Evolutionary conservation across 768 basidiomycete genomes (phyloP).

Genomic region (Boletus eberwhitei): DNA sequence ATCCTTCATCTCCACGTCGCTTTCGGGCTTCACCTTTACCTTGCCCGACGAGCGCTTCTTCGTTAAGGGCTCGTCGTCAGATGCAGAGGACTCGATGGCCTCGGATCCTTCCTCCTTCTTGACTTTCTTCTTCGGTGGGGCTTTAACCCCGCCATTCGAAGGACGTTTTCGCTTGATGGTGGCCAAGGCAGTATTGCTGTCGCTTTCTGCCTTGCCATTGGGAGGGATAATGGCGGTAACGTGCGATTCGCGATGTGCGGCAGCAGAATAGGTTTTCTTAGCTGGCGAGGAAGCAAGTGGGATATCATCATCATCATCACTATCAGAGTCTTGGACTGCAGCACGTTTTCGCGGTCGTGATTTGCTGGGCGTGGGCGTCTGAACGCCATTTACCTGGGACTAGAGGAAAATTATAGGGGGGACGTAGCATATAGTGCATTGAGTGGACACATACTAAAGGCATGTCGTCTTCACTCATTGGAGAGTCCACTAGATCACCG

Average conservation of each 20-base stretch:
- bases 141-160: constrained; percentile 46
- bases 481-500: constrained; percentile 38
- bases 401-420: constrained; percentile 30
- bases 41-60: constrained; percentile 31
- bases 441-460: constrained; percentile 54
- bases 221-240: constrained; percentile 32
- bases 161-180: constrained; percentile 43
- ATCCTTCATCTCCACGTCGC: constrained; percentile 45
- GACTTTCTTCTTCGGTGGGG: constrained; percentile 62
- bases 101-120: constrained; percentile 47
- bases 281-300: constrained; percentile 72
- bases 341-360: constrained; percentile 51
- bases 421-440: neutral
- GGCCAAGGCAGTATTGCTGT: constrained; percentile 43
- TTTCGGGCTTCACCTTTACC: constrained; percentile 44
- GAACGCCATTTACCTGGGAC: constrained; percentile 56
- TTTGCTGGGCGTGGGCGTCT: constrained; percentile 33
- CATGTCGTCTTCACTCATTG: constrained; percentile 69
- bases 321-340: constrained; percentile 48
- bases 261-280: constrained; percentile 43
- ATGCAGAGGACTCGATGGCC: constrained; percentile 22
- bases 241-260: constrained; percentile 39
- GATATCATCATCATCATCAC: constrained; percentile 64
- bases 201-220: constrained; percentile 41
- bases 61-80: constrained; percentile 35